Base-by-base conservation (phyloP, 371 early-diverging fungal genomes). In the Apophysomyces elegans region DNA sequence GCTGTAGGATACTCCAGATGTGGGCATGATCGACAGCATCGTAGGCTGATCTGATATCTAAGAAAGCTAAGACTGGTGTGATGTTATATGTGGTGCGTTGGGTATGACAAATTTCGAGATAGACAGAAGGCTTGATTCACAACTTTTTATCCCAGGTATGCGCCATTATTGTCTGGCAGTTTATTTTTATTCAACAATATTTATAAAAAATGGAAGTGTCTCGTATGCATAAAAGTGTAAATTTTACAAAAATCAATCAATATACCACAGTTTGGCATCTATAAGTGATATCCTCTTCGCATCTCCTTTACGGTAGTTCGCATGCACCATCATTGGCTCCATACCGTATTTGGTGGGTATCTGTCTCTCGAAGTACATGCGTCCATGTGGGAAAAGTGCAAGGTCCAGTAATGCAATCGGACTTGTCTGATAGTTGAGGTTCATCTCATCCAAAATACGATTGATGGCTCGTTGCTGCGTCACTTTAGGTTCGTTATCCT, bases 391-490 rank as follows among this genome's bases (percentile, higher is more conserved):
- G 44, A 83, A 83, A 6, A 80, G 45, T 50, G 68, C 56, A 2
- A 83, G 47, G 61, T 83, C 83, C 57, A 83, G 56, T 1, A 80
- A 44, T 0, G 70, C 83, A 21, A 83, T 68, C 0, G 61, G 61
- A 37, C 80, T 80, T n/a, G 70, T 71, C n/a, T 75, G 80, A 50
- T 77, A 80, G n/a, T 66, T 70, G 6, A 78, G 66, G 46, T 83
- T 69, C 63, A 80, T 63, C 14, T 80, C 77, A 43, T 78, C 74
- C 26, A 83, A 45, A 1, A 80, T 71, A 32, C 77, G 70, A 39
- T 80, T 83, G 61, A 83, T 80, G n/a, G 83, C 83, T 9, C 73
- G 64, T 63, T 83, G 83, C 46, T 83, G 83, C n/a, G 83, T 83
- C 18, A 80, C 79, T 37, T 76, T 36, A 13, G 78, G 76, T 37